Conservation (phyloP, 2,329 filamentous ascomycete genomes). For the Diaporthe destruens region DNA sequence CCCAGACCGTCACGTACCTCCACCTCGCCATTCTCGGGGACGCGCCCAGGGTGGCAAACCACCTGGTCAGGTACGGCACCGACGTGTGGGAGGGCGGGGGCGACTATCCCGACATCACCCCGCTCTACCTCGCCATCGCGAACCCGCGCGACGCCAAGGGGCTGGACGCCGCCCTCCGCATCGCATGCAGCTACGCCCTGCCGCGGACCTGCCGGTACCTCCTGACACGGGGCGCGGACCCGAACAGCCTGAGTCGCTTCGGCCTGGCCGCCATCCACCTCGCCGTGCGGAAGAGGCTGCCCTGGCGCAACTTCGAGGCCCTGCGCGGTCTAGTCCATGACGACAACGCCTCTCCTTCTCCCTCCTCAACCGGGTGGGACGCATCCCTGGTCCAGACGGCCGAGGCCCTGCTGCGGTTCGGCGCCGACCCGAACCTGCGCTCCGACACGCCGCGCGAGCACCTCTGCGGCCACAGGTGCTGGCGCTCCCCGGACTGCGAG, state of each 20-base stretch:
- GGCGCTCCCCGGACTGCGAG: not conserved
- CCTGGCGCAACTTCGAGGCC: not conserved
- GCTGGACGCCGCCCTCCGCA: not conserved
- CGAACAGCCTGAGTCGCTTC: not conserved
- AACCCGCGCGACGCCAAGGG: not conserved
- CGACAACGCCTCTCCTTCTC: no score
- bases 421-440: not conserved
- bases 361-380: not conserved
- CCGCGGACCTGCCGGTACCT: not conserved
- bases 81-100: not conserved
- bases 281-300: not conserved
- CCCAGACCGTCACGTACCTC: not conserved
- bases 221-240: not conserved
- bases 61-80: not conserved
- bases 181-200: not conserved
- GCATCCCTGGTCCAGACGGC: not conserved
- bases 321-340: not conserved
- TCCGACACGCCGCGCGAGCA: not conserved
- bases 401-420: not conserved
- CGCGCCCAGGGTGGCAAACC: not conserved
- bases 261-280: not conserved
- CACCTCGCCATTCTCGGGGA: not conserved
- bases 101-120: not conserved
- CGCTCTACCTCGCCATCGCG: not conserved
- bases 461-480: not conserved